Evolutionary conservation across 192 early-diverging fungal genomes (phyloP), one percentile per base, ranked within the genome.

Genomic region (Spinellus fusiger): DNA sequence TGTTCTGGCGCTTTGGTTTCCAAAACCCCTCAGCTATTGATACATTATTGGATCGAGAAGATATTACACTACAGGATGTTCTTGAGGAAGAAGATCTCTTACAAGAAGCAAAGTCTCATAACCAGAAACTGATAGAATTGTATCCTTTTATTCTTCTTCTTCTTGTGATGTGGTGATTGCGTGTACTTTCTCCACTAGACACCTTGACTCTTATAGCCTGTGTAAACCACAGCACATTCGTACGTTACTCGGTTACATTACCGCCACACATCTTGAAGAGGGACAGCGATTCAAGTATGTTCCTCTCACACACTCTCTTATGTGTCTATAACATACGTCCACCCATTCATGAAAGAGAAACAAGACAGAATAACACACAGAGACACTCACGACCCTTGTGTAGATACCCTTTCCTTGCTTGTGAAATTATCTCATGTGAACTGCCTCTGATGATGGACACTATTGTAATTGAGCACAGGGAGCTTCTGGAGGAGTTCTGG

Each of bases 1-100:
- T 94, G 92, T 91, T 92, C 73, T 94, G 91, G 92, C 85, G 93
- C 46, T 95, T 99, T 68, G 95, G 96, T 13, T 89, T 91, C 65
- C 89, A 92, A 68, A 85, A 85, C 64, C 81, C 90, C 52, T 95
- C 93, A 38, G 90, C 88, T 56, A 89, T 99, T 52, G 93, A 95
- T 78, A 86, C 85, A 61, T 77, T 97, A 63, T 83, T 99, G 35
- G 93, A 95, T 44, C 91, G 91, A 62, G 90, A 91, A 54, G 91
- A 90, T 66, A 68, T 93, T 56, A 89, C 91, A 10, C 77, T 97
- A 31, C 90, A 94, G 53, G 95, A 97, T 60, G 71, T 97, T 20
- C 79, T 99, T 31, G 87, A 93, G 62, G 93, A 97, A 58, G 85
- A 92, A 60, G 92, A 93, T 77, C 77, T 99, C 59, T 75, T 96